Evolutionary conservation across 495 filamentous ascomycete species (phyloP), one percentile per base, ranked within the genome.

Genomic region (Aspergillus coremiiformis): DNA sequence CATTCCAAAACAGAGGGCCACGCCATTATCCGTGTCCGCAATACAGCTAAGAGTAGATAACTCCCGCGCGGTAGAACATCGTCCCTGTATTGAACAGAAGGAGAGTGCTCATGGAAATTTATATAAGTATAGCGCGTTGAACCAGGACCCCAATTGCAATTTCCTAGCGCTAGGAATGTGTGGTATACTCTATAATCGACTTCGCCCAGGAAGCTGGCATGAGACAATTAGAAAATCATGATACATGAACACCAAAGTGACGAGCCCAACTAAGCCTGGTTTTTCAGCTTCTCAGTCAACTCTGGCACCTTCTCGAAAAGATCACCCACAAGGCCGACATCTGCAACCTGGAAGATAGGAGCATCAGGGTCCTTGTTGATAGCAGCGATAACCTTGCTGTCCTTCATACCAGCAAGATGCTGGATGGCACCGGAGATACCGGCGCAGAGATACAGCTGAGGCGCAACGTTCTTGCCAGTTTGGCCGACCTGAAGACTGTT

Each of bases 361-460:
- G 92, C 93, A 71, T 98, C 93, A 1, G 81, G 74, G 61, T 97
- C 93, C 77, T 98, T 98, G 77, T 98, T 97, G 66, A 98, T 97
- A 24, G 88, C 89, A 32, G 90, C 94, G 78, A 98, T 98, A 54
- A 98, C 94, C 78, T 98, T 98, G 76, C 89, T 95, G 66, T 98
- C 93, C 81, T 98, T 98, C 93, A 98, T 98, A 65, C 93, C 93
- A 37, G 94, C 94, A 70, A 98, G 73, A 79, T 98, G 93, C 72
- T 98, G 93, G 56, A 98, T 98, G 20, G 93, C 93, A 42, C 93
- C 93, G 5, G 87, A 93, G 63, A 98, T 97, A 61, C 93, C 93
- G 14, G 90, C 92, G 26, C 89, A 93, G 52, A 98, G 79, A 66
- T 98, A 98, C 54, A 97, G 74, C 69, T 98, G 85, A 49, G 93